A percentile compares a stretch with the other conserved stretches of the same genome.
Conservation (phyloP, 108 stramenopile genomes). For the Cyclotella cryptica region DNA sequence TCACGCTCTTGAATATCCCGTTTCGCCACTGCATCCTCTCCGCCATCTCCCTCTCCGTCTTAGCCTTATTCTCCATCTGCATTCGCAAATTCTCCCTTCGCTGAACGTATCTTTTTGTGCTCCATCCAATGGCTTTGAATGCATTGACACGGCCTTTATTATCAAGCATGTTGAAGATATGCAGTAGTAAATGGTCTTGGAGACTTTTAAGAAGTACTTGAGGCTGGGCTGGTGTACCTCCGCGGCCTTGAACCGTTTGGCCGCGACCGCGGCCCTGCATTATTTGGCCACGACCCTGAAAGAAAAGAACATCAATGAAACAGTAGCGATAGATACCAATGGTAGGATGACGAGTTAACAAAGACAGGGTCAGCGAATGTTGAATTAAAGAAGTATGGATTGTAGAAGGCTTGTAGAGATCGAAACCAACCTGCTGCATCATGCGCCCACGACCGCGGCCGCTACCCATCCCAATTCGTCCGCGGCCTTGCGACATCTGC, state of each 20-base stretch:
- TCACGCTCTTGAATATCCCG: background rate
- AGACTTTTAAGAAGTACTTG: background rate
- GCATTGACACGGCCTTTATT: slow-evolving; percentile 25
- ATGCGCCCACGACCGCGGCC: slow-evolving; percentile 13
- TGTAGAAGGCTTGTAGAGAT: background rate
- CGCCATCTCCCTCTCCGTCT: slow-evolving; percentile 18
- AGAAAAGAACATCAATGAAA: background rate
- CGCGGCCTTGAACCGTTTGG: background rate
- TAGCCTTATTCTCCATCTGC: slow-evolving; percentile 13
- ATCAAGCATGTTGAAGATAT: slow-evolving; percentile 17
- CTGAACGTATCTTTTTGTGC: slow-evolving; percentile 9
- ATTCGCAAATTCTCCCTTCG: slow-evolving; percentile 12
- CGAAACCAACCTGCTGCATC: slow-evolving; percentile 3
- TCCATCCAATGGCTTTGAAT: slow-evolving; percentile 31
- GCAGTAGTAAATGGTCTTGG: slow-evolving; percentile 10
- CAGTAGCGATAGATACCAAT: background rate
- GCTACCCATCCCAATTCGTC: background rate
- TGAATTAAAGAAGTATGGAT: background rate
- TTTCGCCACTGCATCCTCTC: background rate
- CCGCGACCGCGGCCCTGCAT: background rate
- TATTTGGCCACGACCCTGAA: background rate
- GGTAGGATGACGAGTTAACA: too few relatives aligned
- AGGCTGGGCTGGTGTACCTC: background rate
- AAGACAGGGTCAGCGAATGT: too few relatives aligned
- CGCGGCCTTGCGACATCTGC: background rate